Evolutionary conservation across 192 early-diverging fungal species (phyloP).

Genomic region (Linnemannia schmuckeri): DNA sequence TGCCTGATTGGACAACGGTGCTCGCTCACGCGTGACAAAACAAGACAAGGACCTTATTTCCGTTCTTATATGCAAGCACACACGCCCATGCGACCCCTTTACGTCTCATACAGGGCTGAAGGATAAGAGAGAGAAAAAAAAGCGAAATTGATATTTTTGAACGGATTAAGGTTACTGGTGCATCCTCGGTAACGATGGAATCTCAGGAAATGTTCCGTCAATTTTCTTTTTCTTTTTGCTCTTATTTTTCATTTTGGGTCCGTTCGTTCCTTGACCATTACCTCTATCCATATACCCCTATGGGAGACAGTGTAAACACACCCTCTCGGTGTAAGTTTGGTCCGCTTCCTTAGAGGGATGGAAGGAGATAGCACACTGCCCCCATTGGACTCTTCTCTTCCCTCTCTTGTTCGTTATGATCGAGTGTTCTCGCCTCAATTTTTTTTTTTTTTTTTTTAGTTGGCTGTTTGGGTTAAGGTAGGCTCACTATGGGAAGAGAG

Average conservation of each 20-base stretch:
- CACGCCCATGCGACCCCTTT: no score
- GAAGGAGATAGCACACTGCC: no score
- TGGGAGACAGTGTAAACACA: not conserved
- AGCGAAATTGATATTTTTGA: not conserved
- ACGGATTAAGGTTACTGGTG: not conserved
- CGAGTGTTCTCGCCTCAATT: not conserved
- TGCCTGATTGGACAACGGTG: conserved; percentile 4
- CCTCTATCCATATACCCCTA: not conserved
- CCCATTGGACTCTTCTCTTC: not conserved
- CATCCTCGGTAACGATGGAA: conserved; percentile 4
- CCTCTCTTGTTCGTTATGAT: not conserved
- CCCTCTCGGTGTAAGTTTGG: not conserved
- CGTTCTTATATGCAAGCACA: no score
- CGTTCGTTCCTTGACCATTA: not conserved
- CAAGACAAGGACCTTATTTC: no score
- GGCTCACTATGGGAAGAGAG: no score
- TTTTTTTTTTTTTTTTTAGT: no score
- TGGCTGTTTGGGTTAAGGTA: no score
- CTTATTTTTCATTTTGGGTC: not conserved
- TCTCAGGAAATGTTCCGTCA: not conserved
- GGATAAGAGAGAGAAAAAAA: no score
- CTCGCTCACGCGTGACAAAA: not conserved
- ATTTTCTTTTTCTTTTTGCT: not conserved
- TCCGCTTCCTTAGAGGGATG: not conserved
- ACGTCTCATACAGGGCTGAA: no score